A percentile compares a stretch with the other conserved stretches of the same genome.
Evolutionary conservation across 1,284 basidiomycete species (phyloP).

Genomic region (Cronartium quercuum): DNA sequence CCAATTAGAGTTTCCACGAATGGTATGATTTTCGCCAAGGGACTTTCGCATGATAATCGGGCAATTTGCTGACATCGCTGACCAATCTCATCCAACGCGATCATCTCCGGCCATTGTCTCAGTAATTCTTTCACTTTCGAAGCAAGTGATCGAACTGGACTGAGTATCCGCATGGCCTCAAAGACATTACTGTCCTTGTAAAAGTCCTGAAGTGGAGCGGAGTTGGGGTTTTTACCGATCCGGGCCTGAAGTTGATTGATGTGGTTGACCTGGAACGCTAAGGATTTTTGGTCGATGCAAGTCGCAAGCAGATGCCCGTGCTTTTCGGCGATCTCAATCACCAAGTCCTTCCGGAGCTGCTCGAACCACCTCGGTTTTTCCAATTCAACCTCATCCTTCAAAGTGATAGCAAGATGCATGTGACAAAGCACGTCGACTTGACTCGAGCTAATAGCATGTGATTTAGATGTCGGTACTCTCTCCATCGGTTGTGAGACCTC

Average conservation of each 20-base stretch:
- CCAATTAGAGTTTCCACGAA: constrained; percentile 77
- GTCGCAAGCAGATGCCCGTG: constrained; percentile 8
- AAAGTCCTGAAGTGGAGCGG: constrained; percentile 1
- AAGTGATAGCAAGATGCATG: constrained; percentile 19
- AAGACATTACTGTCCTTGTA: constrained; percentile 25
- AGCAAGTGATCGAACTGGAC: constrained; percentile 11
- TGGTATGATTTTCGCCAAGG: constrained; percentile 76
- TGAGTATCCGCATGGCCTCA: constrained; percentile 17
- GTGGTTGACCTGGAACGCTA: constrained; percentile 13
- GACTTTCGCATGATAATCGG: constrained; percentile 61
- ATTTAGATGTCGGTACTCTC: background rate
- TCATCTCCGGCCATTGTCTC: constrained; percentile 90
- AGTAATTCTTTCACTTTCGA: constrained; percentile 53
- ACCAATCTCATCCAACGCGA: constrained; percentile 80
- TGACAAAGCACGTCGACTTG: constrained; percentile 16
- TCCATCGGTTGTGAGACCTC: background rate
- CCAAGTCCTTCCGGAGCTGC: constrained; percentile 18
- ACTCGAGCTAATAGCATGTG: background rate
- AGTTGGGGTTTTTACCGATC: background rate
- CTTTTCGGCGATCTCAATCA: constrained; percentile 13
- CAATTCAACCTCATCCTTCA: background rate
- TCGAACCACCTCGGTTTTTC: constrained; percentile 3
- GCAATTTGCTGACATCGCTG: constrained; percentile 69
- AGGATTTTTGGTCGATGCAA: constrained; percentile 14
- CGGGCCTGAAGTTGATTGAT: constrained; percentile 11